Conservation (phyloP, 139 green algal genomes). For the Chlorella sp. region DNA sequence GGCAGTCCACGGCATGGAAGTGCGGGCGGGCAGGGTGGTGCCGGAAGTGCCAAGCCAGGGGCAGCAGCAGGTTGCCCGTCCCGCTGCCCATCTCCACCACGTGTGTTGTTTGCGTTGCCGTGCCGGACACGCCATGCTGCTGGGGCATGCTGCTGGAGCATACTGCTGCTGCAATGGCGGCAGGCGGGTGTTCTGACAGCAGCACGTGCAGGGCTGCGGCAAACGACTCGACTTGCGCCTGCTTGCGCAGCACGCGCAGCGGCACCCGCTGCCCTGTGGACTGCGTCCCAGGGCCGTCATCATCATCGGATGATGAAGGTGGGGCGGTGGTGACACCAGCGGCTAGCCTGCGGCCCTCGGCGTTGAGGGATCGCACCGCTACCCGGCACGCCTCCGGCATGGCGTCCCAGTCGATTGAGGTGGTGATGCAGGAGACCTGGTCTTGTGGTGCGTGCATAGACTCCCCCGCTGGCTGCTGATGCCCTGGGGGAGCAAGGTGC, state of each 20-base stretch:
- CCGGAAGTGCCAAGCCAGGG: slow-evolving; percentile 49
- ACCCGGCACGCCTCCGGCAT: neutral
- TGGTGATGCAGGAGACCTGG: neutral
- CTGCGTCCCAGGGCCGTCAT: neutral
- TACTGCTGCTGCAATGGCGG: neutral
- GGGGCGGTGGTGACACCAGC: too few relatives aligned
- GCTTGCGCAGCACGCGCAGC: neutral
- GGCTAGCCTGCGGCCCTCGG: too few relatives aligned
- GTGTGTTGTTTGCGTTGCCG: neutral
- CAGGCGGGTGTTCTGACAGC: neutral
- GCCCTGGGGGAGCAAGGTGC: too few relatives aligned
- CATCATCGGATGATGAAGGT: neutral
- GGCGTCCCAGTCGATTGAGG: neutral
- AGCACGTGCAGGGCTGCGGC: neutral
- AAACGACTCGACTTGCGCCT: neutral
- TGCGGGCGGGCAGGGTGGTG: too few relatives aligned
- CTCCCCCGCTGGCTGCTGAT: neutral
- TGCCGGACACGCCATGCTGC: neutral
- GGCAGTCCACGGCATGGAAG: slow-evolving; percentile 68
- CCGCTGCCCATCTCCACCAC: slow-evolving; percentile 73
- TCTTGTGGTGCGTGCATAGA: neutral
- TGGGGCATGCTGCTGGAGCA: neutral
- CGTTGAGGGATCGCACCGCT: neutral
- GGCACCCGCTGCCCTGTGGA: neutral
- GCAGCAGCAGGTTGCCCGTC: slow-evolving; percentile 52